A percentile compares a stretch with the other conserved stretches of the same genome.
These are phyloP conservation scores for Tinospora cordifolia DNA, from an alignment of 164 flowering plant genomes.

Conservation along the genomic window DNA sequence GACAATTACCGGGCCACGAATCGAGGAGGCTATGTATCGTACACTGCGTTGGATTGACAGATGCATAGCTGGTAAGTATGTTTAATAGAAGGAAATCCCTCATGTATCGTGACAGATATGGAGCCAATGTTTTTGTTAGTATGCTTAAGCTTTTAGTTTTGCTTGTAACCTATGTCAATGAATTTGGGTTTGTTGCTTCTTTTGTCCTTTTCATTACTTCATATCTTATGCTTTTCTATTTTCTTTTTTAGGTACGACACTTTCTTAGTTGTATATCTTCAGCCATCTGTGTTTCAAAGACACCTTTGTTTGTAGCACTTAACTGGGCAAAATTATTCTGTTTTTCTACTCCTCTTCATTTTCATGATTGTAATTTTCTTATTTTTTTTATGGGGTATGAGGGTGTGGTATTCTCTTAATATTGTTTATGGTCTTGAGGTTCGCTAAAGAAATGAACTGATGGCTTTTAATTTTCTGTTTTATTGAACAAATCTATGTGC, in stretches of 20 bases:
- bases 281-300: background rate
- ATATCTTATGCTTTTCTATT: background rate
- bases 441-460: too few species aligned
- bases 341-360: too few species aligned
- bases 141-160: background rate
- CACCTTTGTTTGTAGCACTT: background rate
- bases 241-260: background rate
- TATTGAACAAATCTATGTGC: too few species aligned
- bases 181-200: background rate
- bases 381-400: too few species aligned
- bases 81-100: background rate
- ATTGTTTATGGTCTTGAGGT: too few species aligned
- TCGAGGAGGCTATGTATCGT: conserved; percentile 98
- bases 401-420: too few species aligned
- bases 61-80: conserved; percentile 75
- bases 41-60: conserved; percentile 98
- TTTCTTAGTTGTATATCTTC: background rate
- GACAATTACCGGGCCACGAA: conserved; percentile 85
- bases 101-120: background rate
- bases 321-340: too few species aligned
- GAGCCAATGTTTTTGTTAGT: background rate
- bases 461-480: too few species aligned
- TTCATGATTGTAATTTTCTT: too few species aligned
- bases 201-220: background rate
- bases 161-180: background rate